phyloP scores from a whole-genome alignment of 495 filamentous ascomycete genomes.

The Daldinia vernicosa region DNA sequence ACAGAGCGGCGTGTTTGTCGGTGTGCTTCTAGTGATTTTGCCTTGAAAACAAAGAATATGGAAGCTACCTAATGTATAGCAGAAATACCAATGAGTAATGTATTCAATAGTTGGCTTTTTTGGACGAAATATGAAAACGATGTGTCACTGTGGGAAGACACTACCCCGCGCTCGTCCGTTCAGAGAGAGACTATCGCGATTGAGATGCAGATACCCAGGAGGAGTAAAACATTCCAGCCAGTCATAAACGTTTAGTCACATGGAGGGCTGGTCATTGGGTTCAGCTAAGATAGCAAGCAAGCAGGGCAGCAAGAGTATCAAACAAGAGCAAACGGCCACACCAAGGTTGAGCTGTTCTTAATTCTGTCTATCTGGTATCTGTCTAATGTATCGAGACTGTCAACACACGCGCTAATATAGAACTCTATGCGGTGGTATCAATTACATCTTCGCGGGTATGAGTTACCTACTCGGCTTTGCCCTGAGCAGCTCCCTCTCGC shows the following conservation, averaged over 20 bases:
- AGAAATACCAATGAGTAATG: no score
- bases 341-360: slow-evolving; percentile 9
- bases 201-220: background rate
- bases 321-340: background rate
- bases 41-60: no score
- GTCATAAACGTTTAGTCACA: no score
- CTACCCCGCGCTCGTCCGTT: no score
- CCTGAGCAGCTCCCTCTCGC: slow-evolving; percentile 42
- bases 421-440: slow-evolving; percentile 16
- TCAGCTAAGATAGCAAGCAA: background rate
- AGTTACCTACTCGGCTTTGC: slow-evolving; percentile 43
- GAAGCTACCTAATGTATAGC: no score
- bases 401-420: slow-evolving; percentile 14
- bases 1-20: no score
- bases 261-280: background rate
- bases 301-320: background rate
- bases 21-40: no score
- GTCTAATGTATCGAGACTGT: slow-evolving; percentile 21
- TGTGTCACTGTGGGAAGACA: no score
- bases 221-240: no score
- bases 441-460: slow-evolving; percentile 19
- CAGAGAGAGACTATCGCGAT: background rate
- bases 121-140: no score
- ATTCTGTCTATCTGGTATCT: slow-evolving; percentile 39
- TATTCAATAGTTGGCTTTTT: no score